Evolutionary conservation across 176 grass and related monocot species (phyloP).

Genomic region (Avena atlantica): DNA sequence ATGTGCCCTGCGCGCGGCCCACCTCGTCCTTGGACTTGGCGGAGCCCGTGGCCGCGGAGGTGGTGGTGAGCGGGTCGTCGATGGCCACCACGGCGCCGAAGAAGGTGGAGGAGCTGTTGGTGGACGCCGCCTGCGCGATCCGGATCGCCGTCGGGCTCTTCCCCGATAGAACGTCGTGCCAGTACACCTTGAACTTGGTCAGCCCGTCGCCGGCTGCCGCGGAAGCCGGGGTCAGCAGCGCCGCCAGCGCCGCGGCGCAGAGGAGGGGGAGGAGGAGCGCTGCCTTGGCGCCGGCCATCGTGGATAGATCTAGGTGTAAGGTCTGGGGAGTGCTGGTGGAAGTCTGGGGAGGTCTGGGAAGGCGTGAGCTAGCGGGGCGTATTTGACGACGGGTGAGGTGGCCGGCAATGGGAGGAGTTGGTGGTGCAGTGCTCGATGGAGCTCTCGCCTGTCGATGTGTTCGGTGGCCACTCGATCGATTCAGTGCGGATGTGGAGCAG

Average conservation of each 20-base stretch:
- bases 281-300: constrained; percentile 19
- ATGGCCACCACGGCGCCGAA: constrained; percentile 72
- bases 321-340: neutral
- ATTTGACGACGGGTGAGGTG: neutral
- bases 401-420: neutral
- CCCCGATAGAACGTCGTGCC: constrained; percentile 62
- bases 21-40: constrained; percentile 37
- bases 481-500: constrained; percentile 4
- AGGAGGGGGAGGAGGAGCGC: constrained; percentile 18
- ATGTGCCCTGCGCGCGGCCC: constrained; percentile 78
- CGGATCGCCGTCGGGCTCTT: constrained; percentile 52
- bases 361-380: neutral
- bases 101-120: constrained; percentile 37
- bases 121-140: constrained; percentile 47
- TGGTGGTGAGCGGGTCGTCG: constrained; percentile 71
- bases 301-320: neutral
- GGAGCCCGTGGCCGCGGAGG: constrained; percentile 13
- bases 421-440: neutral
- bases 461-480: neutral
- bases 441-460: neutral
- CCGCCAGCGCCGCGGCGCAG: too few relatives aligned
- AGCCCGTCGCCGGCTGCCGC: constrained; percentile 9
- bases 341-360: too few relatives aligned
- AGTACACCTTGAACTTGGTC: constrained; percentile 66
- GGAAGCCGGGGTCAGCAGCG: neutral